Percentiles rank a stretch among this genome's conserved stretches.
These are phyloP conservation scores for Colletotrichum sp. DNA, from an alignment of 2,329 filamentous ascomycete species.

Conservation along the genomic window DNA sequence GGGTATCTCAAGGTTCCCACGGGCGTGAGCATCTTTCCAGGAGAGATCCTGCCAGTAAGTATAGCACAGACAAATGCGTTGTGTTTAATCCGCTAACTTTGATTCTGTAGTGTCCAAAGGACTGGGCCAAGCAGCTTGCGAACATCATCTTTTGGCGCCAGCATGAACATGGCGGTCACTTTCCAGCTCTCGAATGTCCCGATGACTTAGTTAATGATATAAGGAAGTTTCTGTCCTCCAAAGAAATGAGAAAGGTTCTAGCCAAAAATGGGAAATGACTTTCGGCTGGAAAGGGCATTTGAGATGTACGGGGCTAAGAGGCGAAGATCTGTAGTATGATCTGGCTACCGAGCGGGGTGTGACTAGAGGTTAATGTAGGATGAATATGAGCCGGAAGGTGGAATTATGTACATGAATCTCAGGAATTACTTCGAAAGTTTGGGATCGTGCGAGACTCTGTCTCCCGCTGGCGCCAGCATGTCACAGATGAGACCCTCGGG, in stretches of 20 bases:
- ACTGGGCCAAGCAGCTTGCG: slow-evolving; percentile 6
- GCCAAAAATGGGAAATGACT: neutral
- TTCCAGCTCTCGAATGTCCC: slow-evolving; percentile 6
- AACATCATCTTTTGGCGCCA: slow-evolving; percentile 11
- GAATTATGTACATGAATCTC: too few relatives aligned
- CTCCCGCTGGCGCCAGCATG: too few relatives aligned
- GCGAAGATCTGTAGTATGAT: neutral
- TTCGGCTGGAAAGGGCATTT: neutral
- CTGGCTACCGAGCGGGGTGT: neutral
- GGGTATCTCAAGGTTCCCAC: neutral
- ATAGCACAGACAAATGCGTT: neutral
- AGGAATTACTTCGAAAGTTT: too few relatives aligned
- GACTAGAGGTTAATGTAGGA: neutral
- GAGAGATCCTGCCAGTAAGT: neutral
- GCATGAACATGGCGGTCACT: slow-evolving; percentile 12
- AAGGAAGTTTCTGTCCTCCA: neutral
- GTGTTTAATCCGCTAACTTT: neutral
- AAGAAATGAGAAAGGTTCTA: neutral
- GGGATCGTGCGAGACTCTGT: too few relatives aligned
- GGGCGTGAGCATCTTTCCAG: neutral
- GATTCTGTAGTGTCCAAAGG: neutral
- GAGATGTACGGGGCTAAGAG: neutral
- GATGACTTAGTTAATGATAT: slow-evolving; percentile 2
- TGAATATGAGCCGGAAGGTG: neutral
- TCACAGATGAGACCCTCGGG: too few relatives aligned